These are phyloP conservation scores for Termitomyces sp. DNA, from an alignment of 768 basidiomycete species.

Conservation along the genomic window DNA sequence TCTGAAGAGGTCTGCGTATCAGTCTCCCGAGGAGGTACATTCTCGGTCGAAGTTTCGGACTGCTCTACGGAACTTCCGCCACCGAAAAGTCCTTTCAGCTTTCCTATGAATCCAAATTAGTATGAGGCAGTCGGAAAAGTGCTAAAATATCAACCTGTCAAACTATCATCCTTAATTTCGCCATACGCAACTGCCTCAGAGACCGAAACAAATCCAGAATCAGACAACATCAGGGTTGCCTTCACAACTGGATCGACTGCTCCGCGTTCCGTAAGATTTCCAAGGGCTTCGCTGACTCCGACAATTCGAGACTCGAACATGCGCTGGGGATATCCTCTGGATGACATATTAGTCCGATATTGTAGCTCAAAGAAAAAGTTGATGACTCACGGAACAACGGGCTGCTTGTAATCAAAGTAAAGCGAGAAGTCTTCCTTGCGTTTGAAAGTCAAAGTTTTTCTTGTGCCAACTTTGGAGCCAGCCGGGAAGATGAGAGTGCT, in stretches of 20 bases:
- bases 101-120: constrained; percentile 44
- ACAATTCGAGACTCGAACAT: constrained; percentile 70
- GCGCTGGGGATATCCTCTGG: constrained; percentile 68
- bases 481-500: constrained; percentile 74
- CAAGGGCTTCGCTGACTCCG: constrained; percentile 73
- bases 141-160: constrained; percentile 50
- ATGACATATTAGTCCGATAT: constrained; percentile 3
- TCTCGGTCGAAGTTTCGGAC: constrained; percentile 37
- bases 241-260: constrained; percentile 83
- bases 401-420: constrained; percentile 71
- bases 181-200: constrained; percentile 77
- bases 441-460: constrained; percentile 86
- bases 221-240: constrained; percentile 77
- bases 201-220: constrained; percentile 83
- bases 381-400: constrained; percentile 53
- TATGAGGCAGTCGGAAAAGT: neutral
- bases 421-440: constrained; percentile 81
- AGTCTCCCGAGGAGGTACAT: constrained; percentile 39
- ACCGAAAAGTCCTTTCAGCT: constrained; percentile 87
- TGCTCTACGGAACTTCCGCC: constrained; percentile 44
- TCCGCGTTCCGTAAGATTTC: constrained; percentile 80
- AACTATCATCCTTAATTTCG: constrained; percentile 77
- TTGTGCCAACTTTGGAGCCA: constrained; percentile 73
- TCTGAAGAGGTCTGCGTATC: constrained; percentile 30
- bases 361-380: neutral